Evolutionary conservation across 176 grass and related monocot genomes (phyloP).

Genomic region (Oryza meridionalis): DNA sequence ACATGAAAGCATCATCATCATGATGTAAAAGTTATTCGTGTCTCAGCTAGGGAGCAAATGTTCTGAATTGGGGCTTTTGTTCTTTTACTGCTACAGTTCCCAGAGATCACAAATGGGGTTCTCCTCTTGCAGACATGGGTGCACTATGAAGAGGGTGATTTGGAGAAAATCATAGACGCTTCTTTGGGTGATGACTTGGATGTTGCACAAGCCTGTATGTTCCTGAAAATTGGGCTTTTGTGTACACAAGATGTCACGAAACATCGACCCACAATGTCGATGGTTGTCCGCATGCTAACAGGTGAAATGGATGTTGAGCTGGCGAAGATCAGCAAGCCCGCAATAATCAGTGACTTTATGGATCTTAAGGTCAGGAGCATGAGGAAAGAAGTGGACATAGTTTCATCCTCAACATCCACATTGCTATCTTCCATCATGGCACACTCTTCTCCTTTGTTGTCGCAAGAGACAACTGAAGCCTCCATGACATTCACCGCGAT

Average conservation of each 20-base stretch:
- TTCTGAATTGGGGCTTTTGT: slow-evolving; percentile 41
- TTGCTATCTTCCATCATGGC: slow-evolving; percentile 47
- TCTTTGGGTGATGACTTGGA: slow-evolving; percentile 70
- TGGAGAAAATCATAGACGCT: slow-evolving; percentile 62
- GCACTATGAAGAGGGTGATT: slow-evolving; percentile 58
- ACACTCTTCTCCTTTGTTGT: slow-evolving; percentile 45
- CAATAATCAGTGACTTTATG: slow-evolving; percentile 74
- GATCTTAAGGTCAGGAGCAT: slow-evolving; percentile 73
- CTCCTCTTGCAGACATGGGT: slow-evolving; percentile 88
- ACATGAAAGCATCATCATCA: slow-evolving; percentile 2
- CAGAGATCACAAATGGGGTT: slow-evolving; percentile 68
- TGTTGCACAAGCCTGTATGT: slow-evolving; percentile 57
- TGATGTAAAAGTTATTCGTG: not conserved
- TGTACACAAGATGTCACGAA: slow-evolving; percentile 77
- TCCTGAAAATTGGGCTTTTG: slow-evolving; percentile 77
- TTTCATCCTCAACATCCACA: slow-evolving; percentile 28
- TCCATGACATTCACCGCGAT: slow-evolving; percentile 60
- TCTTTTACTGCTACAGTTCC: slow-evolving; percentile 62
- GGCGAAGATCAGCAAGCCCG: slow-evolving; percentile 65
- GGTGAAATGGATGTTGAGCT: slow-evolving; percentile 52
- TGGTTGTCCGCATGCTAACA: slow-evolving; percentile 58
- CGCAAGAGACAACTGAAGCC: slow-evolving; percentile 52
- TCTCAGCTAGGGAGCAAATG: slow-evolving; percentile 29
- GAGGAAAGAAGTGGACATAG: slow-evolving; percentile 47
- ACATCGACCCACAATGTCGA: slow-evolving; percentile 67